Base-by-base conservation (phyloP, 768 basidiomycete species). In the Tylopilus plumbeoviolaceoides region DNA sequence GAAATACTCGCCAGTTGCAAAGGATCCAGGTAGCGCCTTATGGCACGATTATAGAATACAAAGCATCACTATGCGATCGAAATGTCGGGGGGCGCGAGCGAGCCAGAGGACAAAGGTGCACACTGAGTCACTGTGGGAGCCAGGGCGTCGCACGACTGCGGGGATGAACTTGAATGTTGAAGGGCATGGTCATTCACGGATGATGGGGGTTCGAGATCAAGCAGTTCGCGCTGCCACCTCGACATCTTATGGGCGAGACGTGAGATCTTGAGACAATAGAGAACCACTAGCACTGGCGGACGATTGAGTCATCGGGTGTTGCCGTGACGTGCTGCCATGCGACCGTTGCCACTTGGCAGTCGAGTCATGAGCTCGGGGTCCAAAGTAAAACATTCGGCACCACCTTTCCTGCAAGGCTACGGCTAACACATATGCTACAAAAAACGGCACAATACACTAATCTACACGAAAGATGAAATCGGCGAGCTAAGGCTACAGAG, bases 401-500 rank as follows among this genome's bases (percentile, higher is more conserved):
- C 2, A 30, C 30, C 30, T 30, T 33, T 28, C 44, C 28, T 14
- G 23, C 50, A 42, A 35, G 14, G 12, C 8, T 6, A 15, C 21
- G 28, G 15, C 25, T 54, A 39, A n/a, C 23, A 48, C 23, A 11
- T 54, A 58, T 55, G 55, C 63, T 62, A 59, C 60, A 64, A 33
- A n/a, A 36, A 36, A 17, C 4, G 15, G 36, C 17, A 5, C 5
- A 15, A 25, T 30, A 15, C 35, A 6, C 14, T 44, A 33, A 45
- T 49, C 31, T 47, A 57, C 51, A 50, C 25, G 25, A 51, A 52
- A 20, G 40, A 10, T 25, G 5, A 50, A 55, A 14, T 5, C 21
- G 27, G 30, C 27, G 9, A 21, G 31, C 60, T 65, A 65, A 40
- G 50, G 58, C 63, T 64, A 64, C 63, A 65, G 51, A 50, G 30